phyloP scores from a whole-genome alignment of 176 grass and related monocot genomes.

The Hordeum marinum region DNA sequence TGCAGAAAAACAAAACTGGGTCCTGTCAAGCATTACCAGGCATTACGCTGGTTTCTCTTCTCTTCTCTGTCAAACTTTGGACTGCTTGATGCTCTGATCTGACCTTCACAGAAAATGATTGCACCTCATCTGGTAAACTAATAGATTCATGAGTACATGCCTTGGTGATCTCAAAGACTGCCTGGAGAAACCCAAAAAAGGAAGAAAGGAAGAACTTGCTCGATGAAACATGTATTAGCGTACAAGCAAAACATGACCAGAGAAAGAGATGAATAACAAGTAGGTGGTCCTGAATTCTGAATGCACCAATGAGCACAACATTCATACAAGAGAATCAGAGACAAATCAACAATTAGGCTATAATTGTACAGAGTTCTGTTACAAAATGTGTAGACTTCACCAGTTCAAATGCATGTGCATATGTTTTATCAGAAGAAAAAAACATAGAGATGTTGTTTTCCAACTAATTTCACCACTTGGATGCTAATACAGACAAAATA shows the following conservation, averaged over 20 bases:
- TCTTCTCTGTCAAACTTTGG: conserved; percentile 41
- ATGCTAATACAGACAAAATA: not conserved
- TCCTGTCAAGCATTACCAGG: conserved; percentile 58
- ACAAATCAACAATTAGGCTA: not conserved
- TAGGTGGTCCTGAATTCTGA: not conserved
- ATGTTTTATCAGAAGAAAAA: not conserved
- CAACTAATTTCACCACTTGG: not conserved
- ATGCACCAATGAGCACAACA: not conserved
- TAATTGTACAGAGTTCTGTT: not conserved
- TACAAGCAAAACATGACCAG: not conserved
- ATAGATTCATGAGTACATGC: conserved; percentile 63
- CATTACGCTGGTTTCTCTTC: conserved; percentile 20
- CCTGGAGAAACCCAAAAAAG: conserved; percentile 48
- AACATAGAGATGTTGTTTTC: not conserved
- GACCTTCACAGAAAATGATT: conserved; percentile 45
- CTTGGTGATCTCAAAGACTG: conserved; percentile 79
- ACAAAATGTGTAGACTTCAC: conserved; percentile 10
- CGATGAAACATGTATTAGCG: conserved; percentile 9
- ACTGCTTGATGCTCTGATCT: conserved; percentile 54
- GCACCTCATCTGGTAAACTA: conserved; percentile 56
- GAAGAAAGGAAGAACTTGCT: conserved; percentile 6
- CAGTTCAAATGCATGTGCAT: not conserved
- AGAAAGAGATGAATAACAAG: conserved; percentile 8
- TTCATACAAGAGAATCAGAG: conserved; percentile 1
- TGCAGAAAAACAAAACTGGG: conserved; percentile 17